These are phyloP conservation scores for Saururus chinensis DNA, from an alignment of 164 flowering plant species.

Conservation along the genomic window DNA sequence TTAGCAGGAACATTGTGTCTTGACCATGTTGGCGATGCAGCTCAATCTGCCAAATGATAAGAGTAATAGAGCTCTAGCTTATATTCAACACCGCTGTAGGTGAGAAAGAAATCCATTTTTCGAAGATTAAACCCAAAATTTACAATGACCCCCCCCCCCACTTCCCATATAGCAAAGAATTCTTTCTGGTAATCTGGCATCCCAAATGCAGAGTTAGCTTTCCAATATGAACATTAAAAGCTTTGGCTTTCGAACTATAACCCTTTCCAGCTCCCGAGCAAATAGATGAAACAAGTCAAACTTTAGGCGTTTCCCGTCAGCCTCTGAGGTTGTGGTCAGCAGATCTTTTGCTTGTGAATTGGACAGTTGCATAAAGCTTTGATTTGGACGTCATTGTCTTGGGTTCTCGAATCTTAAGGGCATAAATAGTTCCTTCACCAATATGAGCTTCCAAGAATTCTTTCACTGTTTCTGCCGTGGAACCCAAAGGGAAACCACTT, in stretches of 20 bases:
- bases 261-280: constrained; percentile 27
- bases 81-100: constrained; percentile 6
- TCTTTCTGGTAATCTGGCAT: constrained; percentile 40
- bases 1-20: constrained; percentile 34
- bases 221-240: constrained; percentile 23
- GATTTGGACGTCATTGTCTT: constrained; percentile 13
- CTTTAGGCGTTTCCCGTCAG: constrained; percentile 11
- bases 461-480: constrained; percentile 30
- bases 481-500: constrained; percentile 38
- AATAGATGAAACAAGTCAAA: constrained; percentile 33
- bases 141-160: constrained; percentile 19
- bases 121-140: constrained; percentile 33
- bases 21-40: constrained; percentile 29
- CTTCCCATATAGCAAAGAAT: constrained; percentile 36
- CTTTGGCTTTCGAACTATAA: constrained; percentile 47
- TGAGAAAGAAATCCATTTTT: constrained; percentile 14
- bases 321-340: constrained; percentile 24
- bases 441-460: constrained; percentile 37
- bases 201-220: constrained; percentile 38
- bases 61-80: constrained; percentile 43
- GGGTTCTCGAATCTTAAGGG: constrained; percentile 29
- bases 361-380: constrained; percentile 48
- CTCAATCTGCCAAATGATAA: constrained; percentile 58
- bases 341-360: constrained; percentile 24
- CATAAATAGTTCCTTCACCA: constrained; percentile 45